Percentiles rank a stretch among this genome's conserved stretches.
Evolutionary conservation across 2,329 filamentous ascomycete genomes (phyloP).

Genomic region (Balansia obtecta): DNA sequence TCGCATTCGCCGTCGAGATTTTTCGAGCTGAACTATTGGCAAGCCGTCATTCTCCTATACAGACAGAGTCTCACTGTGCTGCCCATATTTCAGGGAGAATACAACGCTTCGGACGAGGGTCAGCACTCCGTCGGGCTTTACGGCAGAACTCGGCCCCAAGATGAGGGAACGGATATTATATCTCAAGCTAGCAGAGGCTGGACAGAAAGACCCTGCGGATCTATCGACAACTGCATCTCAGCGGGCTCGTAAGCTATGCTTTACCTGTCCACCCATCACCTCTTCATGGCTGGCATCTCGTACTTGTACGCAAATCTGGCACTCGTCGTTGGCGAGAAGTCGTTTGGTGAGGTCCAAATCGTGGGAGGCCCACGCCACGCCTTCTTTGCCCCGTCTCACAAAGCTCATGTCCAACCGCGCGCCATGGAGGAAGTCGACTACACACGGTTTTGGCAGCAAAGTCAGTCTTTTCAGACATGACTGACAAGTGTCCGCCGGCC

Average conservation of each 20-base stretch:
- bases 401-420: neutral
- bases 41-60: constrained; percentile 91
- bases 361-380: neutral
- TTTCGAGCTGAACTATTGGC: constrained; percentile 93
- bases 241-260: constrained; percentile 87
- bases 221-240: constrained; percentile 78
- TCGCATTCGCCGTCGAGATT: constrained; percentile 84
- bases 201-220: constrained; percentile 85
- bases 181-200: constrained; percentile 87
- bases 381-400: constrained; percentile 1
- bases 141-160: constrained; percentile 56
- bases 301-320: constrained; percentile 95
- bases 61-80: constrained; percentile 82
- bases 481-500: constrained; percentile 88
- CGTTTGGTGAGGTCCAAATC: constrained; percentile 52
- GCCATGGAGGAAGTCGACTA: constrained; percentile 88
- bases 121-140: constrained; percentile 48
- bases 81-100: constrained; percentile 70
- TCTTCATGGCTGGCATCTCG: constrained; percentile 95
- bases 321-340: constrained; percentile 78
- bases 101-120: constrained; percentile 51
- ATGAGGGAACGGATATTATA: constrained; percentile 89
- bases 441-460: constrained; percentile 84
- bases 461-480: constrained; percentile 81
- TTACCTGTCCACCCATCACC: constrained; percentile 85